Percentiles rank a stretch among this genome's conserved stretches.
Conservation (phyloP, 345 rosid genomes). For the Murraya koenigii region DNA sequence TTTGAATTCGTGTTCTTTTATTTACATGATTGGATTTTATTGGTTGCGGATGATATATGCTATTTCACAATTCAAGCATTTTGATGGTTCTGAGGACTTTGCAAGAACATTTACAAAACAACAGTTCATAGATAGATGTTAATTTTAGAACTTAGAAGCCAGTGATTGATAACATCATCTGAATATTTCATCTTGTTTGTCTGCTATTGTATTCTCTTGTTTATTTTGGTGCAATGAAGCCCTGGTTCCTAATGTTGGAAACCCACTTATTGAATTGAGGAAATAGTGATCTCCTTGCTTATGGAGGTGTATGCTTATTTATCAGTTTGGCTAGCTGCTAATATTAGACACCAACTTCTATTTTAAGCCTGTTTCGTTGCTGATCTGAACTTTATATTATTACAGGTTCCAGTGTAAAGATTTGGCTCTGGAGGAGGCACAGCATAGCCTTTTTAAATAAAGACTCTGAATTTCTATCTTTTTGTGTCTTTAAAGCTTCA, state of each 20-base stretch:
- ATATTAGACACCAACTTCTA: background rate
- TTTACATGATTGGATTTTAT: constrained; percentile 22
- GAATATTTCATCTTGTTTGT: background rate
- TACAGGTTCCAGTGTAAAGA: constrained; percentile 10
- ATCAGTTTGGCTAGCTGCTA: background rate
- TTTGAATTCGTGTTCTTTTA: background rate
- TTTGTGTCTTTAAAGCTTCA: background rate
- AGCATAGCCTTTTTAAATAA: too few species aligned
- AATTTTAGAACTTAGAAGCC: background rate
- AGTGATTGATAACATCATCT: background rate
- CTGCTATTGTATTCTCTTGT: background rate
- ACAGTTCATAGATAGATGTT: background rate
- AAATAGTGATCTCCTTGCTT: constrained; percentile 19
- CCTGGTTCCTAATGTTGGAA: constrained; percentile 3
- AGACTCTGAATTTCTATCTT: background rate
- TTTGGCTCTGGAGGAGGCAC: too few species aligned
- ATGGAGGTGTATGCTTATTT: constrained; percentile 21
- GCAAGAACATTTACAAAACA: background rate
- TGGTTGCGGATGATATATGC: constrained; percentile 1
- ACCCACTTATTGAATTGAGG: constrained; percentile 12
- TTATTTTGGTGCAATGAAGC: background rate
- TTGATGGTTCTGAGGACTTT: background rate
- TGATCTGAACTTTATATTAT: constrained; percentile 5
- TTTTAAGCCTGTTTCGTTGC: background rate
- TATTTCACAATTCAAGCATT: background rate